These are phyloP conservation scores for Aurantiochytrium sp. DNA, from an alignment of 108 stramenopile genomes.

Conservation along the genomic window DNA sequence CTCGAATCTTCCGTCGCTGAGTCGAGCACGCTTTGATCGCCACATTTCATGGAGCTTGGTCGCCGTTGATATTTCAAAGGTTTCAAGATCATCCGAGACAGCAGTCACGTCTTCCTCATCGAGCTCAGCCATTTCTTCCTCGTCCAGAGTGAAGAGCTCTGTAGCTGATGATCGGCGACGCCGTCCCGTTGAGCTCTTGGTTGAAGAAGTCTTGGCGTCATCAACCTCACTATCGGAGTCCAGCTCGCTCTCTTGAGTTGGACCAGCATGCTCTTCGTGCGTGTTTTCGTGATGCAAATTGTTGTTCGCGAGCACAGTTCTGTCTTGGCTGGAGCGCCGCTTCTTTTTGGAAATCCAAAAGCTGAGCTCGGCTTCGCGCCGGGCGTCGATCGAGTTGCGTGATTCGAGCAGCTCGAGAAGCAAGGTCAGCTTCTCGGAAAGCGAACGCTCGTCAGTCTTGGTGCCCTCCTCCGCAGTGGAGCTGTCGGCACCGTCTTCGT, in stretches of 20 bases:
- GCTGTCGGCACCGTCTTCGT: not conserved
- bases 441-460: not conserved
- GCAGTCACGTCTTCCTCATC: not conserved
- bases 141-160: not conserved
- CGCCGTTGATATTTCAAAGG: conserved; percentile 6
- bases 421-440: not conserved
- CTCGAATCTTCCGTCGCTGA: not conserved
- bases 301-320: not conserved
- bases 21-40: not conserved
- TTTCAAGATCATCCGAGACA: not conserved
- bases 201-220: no score
- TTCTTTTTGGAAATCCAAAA: not conserved
- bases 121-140: not conserved
- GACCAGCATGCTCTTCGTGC: not conserved
- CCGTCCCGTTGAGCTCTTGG: no score
- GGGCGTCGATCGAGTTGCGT: not conserved
- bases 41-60: not conserved
- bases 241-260: not conserved
- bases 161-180: not conserved
- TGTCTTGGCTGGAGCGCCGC: not conserved
- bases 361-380: not conserved
- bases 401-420: not conserved
- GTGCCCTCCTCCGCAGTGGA: not conserved
- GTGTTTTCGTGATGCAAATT: not conserved
- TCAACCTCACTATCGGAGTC: not conserved